A percentile compares a stretch with the other conserved stretches of the same genome.
Conservation (phyloP, 169 alveolate species). For the Eimeria maxima region DNA sequence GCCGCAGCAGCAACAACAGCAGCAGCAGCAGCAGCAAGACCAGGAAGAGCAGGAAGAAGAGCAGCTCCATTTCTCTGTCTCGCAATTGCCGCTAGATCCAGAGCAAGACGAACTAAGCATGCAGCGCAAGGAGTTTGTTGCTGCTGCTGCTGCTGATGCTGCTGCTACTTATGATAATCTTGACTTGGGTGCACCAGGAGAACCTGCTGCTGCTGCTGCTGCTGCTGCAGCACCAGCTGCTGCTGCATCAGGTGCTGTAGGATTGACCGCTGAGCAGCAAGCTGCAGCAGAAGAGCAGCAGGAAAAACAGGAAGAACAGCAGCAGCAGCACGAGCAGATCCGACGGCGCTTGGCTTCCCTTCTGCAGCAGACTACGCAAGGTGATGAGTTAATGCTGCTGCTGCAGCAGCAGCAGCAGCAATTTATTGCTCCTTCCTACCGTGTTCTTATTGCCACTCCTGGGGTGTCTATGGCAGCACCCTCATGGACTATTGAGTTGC, state of each 20-base stretch:
- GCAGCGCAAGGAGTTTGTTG: background rate
- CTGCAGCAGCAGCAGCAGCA: constrained; percentile 17
- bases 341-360: background rate
- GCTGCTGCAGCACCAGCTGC: too few relatives aligned
- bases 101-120: constrained; percentile 11
- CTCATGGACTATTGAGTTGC: constrained; percentile 12
- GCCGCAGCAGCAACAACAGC: too few relatives aligned
- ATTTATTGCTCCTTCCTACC: background rate
- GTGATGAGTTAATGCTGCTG: background rate
- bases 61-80: constrained; percentile 26
- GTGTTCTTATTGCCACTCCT: background rate
- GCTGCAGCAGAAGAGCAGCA: background rate
- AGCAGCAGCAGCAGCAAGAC: too few relatives aligned
- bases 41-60: too few relatives aligned
- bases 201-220: constrained; percentile 5
- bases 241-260: too few relatives aligned
- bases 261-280: background rate
- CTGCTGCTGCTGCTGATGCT: constrained; percentile 21
- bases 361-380: constrained; percentile 25
- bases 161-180: background rate
- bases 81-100: constrained; percentile 30
- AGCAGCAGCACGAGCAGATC: constrained; percentile 14
- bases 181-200: background rate
- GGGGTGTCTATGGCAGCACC: background rate
- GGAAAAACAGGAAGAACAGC: too few relatives aligned